Conservation (phyloP, 2,329 filamentous ascomycete species). For the Diaporthe humulicola region DNA sequence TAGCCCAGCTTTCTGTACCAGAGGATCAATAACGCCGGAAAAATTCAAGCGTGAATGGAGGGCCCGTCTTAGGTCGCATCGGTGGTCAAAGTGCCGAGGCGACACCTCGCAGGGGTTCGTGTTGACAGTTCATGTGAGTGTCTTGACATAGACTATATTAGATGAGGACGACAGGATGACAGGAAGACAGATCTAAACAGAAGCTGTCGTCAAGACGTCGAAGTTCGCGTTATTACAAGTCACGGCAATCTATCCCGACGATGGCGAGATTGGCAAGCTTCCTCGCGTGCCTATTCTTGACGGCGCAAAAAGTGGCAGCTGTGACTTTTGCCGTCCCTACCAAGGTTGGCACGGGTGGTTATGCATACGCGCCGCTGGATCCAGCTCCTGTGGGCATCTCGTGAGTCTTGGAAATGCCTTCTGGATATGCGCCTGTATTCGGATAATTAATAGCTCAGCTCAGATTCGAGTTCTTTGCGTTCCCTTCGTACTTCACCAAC, state of each 20-base stretch:
- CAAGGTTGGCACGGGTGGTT: slow-evolving; percentile 22
- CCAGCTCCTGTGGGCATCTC: slow-evolving; percentile 38
- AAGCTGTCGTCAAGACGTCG: not conserved
- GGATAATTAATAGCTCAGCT: not conserved
- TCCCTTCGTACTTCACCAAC: slow-evolving; percentile 66
- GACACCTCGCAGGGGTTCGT: not conserved
- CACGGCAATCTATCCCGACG: not conserved
- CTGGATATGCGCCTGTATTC: not conserved
- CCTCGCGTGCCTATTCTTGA: slow-evolving; percentile 22
- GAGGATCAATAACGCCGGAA: slow-evolving; percentile 5
- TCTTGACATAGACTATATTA: not conserved
- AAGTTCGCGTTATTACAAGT: not conserved
- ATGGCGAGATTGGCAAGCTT: slow-evolving; percentile 15
- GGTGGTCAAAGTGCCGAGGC: slow-evolving; percentile 28
- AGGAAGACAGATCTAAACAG: not conserved
- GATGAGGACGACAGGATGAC: not conserved
- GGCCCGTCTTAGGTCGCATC: slow-evolving; percentile 29
- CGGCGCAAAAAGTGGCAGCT: slow-evolving; percentile 29
- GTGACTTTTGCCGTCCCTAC: slow-evolving; percentile 37
- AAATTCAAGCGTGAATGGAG: not conserved
- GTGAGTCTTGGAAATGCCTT: slow-evolving; percentile 23
- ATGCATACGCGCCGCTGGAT: slow-evolving; percentile 35
- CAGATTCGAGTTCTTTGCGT: slow-evolving; percentile 69
- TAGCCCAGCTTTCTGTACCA: not conserved
- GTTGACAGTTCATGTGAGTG: not conserved